phyloP scores from a whole-genome alignment of 768 basidiomycete species.

The Piloderma croceum region DNA sequence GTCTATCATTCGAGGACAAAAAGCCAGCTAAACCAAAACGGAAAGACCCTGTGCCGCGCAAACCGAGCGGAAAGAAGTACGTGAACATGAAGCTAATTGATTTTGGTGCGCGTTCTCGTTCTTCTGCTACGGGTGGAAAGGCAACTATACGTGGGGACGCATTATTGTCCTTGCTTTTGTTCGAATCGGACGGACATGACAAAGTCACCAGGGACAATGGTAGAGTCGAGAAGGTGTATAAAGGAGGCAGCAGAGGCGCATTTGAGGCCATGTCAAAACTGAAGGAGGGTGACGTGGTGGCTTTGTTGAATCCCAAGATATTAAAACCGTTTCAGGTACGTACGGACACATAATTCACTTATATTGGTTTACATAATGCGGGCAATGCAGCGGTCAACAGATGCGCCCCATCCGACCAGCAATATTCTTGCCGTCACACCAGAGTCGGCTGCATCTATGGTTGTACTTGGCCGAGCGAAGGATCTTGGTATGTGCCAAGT shows the following conservation, averaged over 20 bases:
- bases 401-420: conserved; percentile 67
- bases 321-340: conserved; percentile 81
- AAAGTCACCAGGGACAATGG: conserved; percentile 47
- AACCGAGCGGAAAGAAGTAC: conserved; percentile 70
- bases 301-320: conserved; percentile 82
- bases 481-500: conserved; percentile 87
- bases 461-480: conserved; percentile 77
- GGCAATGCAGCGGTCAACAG: conserved; percentile 35
- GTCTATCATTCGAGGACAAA: not conserved
- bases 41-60: conserved; percentile 29
- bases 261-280: conserved; percentile 85
- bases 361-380: not conserved
- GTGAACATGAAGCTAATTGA: conserved; percentile 82
- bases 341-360: not conserved
- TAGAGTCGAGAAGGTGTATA: conserved; percentile 60
- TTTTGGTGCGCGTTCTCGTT: conserved; percentile 60
- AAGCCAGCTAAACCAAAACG: conserved; percentile 22
- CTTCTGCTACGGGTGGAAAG: conserved; percentile 51
- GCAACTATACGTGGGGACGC: conserved; percentile 75
- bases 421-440: conserved; percentile 89
- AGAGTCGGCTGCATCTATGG: conserved; percentile 69
- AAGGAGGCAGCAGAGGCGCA: conserved; percentile 88
- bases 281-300: conserved; percentile 85
- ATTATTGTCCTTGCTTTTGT: conserved; percentile 74
- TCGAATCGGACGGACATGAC: conserved; percentile 78